Evolutionary conservation across 2,329 filamentous ascomycete species (phyloP), one percentile per base, ranked within the genome.

Genomic region (Lithohypha guttulata): DNA sequence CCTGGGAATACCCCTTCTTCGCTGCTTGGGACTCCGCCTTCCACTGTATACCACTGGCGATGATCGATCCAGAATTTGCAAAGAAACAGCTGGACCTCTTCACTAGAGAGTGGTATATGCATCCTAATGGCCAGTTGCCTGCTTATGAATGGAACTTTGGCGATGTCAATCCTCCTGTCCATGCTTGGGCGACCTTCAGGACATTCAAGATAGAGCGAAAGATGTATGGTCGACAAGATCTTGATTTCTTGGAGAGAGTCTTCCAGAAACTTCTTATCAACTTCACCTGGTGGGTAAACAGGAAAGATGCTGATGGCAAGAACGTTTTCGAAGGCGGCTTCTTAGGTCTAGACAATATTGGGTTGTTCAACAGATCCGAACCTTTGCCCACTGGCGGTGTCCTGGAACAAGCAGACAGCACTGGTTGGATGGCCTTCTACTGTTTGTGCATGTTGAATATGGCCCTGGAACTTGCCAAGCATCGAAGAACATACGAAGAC

Each of bases 261-360:
- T 96, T 96, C 68, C 91, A 96, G 57, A 96, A 96, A 61, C 64
- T 96, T 44, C 68, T 96, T 17, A 70, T 96, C 47, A 96, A 96
- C 65, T 96, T 96, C 60, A 96, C 91, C 3, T 96, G 91, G 91
- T 96, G 89, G 89, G 89, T 95, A 14, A 96, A 96, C 59, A 81
- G 89, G 42, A 96, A 96, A 62, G 89, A 96, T 53, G 73, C 74
- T 8, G 84, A 94, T 7, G 89, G 86, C 53, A 96, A 96, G 66
- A 95, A 96, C 55, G 82, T 96, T 19, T 96, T 96, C 51, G 91
- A 96, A 57, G 91, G 89, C 50, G 89, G 89, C 29, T 96, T 96
- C 69, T 68, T 96, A 6, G 89, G 89, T 31, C 69, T 96, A 37
- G 89, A 96, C 73, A 96, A 96, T 58, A 96, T 96, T 59, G 91